Evolutionary conservation across 306 rosid species (phyloP), one percentile per base, ranked within the genome.

Genomic region (Carpinus fangiana): DNA sequence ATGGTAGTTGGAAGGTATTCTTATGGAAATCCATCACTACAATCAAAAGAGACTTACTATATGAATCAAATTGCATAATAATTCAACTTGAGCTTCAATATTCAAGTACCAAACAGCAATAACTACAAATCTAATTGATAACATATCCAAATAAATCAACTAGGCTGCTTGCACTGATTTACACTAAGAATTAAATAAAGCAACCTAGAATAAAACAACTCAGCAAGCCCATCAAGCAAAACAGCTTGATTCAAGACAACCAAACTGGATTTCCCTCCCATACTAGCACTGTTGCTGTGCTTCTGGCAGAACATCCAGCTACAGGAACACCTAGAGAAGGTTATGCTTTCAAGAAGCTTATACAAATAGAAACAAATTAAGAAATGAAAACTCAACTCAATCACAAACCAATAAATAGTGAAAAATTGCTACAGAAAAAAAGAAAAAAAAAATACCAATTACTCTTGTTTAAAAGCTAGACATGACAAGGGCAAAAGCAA

Each of bases 221-320:
- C 21, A 68, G 31, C 48, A 56, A 66, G 46, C 71, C 10, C 66
- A 78, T 57, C 55, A 78, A 5, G 76, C 64, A 34, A 43, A 47
- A 7, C 7, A 73, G 6, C 41, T 36, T 36, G 3, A 36, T 36
- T 4, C 41, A 36, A 36, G 41, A 36, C 6, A 0, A 3, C 41
- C 41, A 36, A 36, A 36, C 6, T 36, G 41, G 41, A 28, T 28
- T 28, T 28, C 31, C 2, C 31, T 28, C 31, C 31, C 31, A 28
- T 28, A 28, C 31, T 28, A 36, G 41, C 41, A 36, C 41, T 36
- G 41, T 4, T 36, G 41, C 41, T 36, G 41, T 4, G 41, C 41
- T 3, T 36, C 5, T 4, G 0, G 41, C 41, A 36, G 6, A 36
- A 36, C 41, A 2, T 36, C 41, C 41, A 36, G 41, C 41, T 36